Base-by-base conservation (phyloP, 306 rosid species). In the Rosa rugosa region DNA sequence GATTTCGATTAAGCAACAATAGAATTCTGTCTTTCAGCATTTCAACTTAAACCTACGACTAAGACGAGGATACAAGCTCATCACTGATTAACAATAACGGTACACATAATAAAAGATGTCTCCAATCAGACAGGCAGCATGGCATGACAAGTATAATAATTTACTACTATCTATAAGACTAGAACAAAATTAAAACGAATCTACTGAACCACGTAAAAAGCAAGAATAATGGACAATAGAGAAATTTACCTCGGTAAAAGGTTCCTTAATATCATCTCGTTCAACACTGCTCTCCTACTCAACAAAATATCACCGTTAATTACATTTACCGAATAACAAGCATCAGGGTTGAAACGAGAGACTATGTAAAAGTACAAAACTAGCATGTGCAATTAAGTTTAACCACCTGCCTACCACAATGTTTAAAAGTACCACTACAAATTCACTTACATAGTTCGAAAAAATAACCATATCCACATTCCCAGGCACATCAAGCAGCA, bases 401-500 rank as follows among this genome's bases (percentile, higher is more conserved):
- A 31, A 44, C 56, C 64, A 84, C 73, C 45, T 14, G 68, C 44
- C 45, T 10, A 69, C 44, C 75, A 36, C 75, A 77, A 2, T 81
- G 25, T 13, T 64, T 11, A 51, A 9, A 41, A 74, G 53, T 25
- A 77, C 64, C 20, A 47, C 76, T 47, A 77, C 27, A 73, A 88
- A 69, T 84, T 69, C 69, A 90, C 99, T 79, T 84, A 95, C 99
- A 78, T 92, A 95, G 73, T 95, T 95, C 10, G 99, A 97, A 83
- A 95, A 93, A 82, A 95, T 93, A 86, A 92, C 98, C 94, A 90
- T 95, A 81, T 95, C 98, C 60, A 95, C 99, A 83, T 92, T 88
- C 78, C 85, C 85, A 0, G 98, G 98, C 84, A 92, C 94, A 69
- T 92, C 99, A 84, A 86, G 95, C 75, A 92, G 96, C 90, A 95